Evolutionary conservation across 1,139 yeast species (phyloP), one percentile per base, ranked within the genome.

Genomic region (Hyphopichia fennica): DNA sequence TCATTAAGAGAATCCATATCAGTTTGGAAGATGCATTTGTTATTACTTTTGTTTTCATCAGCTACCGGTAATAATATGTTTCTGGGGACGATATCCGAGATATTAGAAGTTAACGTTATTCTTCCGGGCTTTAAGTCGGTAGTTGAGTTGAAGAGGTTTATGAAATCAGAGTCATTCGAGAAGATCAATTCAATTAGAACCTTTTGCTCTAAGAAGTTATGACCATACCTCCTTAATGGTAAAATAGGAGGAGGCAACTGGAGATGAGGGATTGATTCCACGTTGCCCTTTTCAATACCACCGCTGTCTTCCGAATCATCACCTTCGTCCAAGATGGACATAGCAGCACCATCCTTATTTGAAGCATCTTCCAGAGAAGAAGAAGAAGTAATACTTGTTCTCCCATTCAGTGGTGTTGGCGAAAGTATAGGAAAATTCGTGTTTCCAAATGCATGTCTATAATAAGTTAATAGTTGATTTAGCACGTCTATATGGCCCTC

Each of bases 161-260:
- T 77, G 34, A 84, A 77, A 39, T 77, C 73, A 1, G 65, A 52
- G 41, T 81, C 76, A 32, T 76, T 77, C 1, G 89, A 79, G 47
- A 83, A 82, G 3, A 81, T 75, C 37, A 93, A 67, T 58, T 91
- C 96, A 30, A 93, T 77, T 50, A 90, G 81, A 3, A 88, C 89
- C 56, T 87, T 89, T 58, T 85, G 88, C 56, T 93, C 98, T 56
- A 93, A 69, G 67, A 90, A 93, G 63, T 90, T 93, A 65, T 93
- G 99, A 8, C 99, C 99, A 58, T 93, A 93, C 51, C 96, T 78
- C 55, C 97, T 77, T 42, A 93, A 70, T 0, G 99, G 99, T 39
- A 93, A 81, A 41, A 93, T 89, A 10, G 99, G 99, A 1, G 99
- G 99, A 1, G 99, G 99, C 43, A 93, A 72, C 29, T 90, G 82